These are phyloP conservation scores for Sporothrix curviconia DNA, from an alignment of 2,329 filamentous ascomycete genomes.

Conservation along the genomic window DNA sequence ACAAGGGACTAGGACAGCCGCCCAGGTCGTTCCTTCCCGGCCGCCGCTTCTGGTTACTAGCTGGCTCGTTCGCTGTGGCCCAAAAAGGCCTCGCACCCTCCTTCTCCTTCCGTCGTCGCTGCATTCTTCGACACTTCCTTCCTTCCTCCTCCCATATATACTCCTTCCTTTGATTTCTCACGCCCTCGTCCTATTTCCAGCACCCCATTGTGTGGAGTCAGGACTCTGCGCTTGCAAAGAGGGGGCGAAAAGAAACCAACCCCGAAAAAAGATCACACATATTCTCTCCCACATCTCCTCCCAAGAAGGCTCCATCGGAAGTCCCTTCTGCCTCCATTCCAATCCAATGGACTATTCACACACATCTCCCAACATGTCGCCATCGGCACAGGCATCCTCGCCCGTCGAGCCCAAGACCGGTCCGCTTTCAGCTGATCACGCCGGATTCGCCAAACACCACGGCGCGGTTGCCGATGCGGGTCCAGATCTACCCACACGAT, in stretches of 20 bases:
- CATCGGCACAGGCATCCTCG: constrained; percentile 26
- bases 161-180: neutral
- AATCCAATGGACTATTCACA: constrained; percentile 17
- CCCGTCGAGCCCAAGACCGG: constrained; percentile 58
- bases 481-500: constrained; percentile 91
- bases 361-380: constrained; percentile 13
- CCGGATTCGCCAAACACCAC: constrained; percentile 60
- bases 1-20: neutral
- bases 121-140: neutral
- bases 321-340: neutral
- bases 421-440: constrained; percentile 72
- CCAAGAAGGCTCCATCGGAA: neutral
- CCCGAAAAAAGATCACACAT: neutral
- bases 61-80: constrained; percentile 7
- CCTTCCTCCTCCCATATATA: neutral
- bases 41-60: constrained; percentile 13
- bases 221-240: neutral
- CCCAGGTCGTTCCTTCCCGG: constrained; percentile 4
- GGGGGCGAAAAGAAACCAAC: neutral
- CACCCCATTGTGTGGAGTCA: neutral
- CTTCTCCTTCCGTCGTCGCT: neutral
- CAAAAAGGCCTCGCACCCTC: neutral
- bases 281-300: neutral
- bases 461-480: constrained; percentile 74
- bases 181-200: too few relatives aligned